Conservation (phyloP, 2,329 filamentous ascomycete species). For the Penicillium sp. region DNA sequence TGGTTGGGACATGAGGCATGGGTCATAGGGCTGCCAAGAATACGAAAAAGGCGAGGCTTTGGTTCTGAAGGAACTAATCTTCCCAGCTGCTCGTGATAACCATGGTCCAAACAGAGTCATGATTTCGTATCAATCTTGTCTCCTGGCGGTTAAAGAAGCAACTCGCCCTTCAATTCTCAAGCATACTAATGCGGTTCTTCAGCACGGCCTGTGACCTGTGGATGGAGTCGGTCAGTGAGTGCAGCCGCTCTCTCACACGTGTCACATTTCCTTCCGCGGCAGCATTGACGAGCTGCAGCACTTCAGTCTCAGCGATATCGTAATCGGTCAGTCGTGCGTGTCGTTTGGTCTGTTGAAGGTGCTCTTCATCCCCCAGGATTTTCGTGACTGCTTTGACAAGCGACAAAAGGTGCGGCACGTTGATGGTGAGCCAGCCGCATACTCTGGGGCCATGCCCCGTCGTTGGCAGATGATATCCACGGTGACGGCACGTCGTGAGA, state of each 20-base stretch:
- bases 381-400: constrained; percentile 27
- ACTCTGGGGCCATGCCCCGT: constrained; percentile 4
- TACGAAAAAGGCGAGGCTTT: neutral
- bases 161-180: neutral
- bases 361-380: constrained; percentile 15
- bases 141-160: neutral
- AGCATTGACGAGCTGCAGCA: constrained; percentile 15
- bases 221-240: constrained; percentile 14
- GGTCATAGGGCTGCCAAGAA: neutral
- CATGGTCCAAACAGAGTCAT: neutral
- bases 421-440: constrained; percentile 26
- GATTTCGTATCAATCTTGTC: neutral
- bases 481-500: constrained; percentile 11
- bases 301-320: constrained; percentile 24
- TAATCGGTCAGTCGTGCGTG: constrained; percentile 11
- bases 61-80: neutral
- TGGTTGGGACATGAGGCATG: neutral
- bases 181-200: constrained; percentile 9
- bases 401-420: constrained; percentile 14
- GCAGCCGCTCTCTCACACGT: constrained; percentile 21
- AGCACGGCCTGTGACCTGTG: constrained; percentile 13
- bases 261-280: constrained; percentile 20
- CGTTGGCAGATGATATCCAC: constrained; percentile 12
- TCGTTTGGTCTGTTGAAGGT: constrained; percentile 9
- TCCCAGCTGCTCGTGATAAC: neutral